Evolutionary conservation across 139 green algal species (phyloP), one percentile per base, ranked within the genome.

Genomic region (Ettlia oleoabundans): DNA sequence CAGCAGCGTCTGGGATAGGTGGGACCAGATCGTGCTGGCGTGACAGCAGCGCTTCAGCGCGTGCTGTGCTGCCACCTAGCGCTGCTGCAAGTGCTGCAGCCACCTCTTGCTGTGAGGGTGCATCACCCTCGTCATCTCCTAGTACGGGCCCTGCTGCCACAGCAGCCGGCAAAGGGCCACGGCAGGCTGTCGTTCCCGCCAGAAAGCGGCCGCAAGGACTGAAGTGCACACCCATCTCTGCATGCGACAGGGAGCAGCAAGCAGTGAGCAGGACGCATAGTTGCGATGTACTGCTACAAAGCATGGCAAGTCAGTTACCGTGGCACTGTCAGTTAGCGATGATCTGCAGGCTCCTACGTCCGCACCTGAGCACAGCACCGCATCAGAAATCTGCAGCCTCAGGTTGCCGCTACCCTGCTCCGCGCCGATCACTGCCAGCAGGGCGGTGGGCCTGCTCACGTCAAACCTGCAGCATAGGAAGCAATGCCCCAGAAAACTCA

Each of bases 161-260:
- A 35, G 43, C 41, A 6, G 41, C 33, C 1, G 73, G 82, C 66
- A 83, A 40, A 42, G 41, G 58, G 22, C 40, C 79, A 51, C 85
- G 78, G 80, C 89, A 94, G 18, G 92, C 91, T 10, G 93, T 84
- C 65, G 94, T 97, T 40, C 88, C 87, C 21, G 92, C 94, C 68
- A 98, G 81, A 70, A 86, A 94, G 40, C 89, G 84, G 37, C 95
- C 95, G 72, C 92, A 96, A 19, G 92, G 90, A 22, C 86, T 94
- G 83, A 98, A 97, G 80, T 97, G 90, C 22, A 96, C 89, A 30
- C 95, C 95, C 95, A 98, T 98, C 88, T 98, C 95, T 67, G 70
- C 70, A 62, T 6, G 9, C 24, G 22, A n/a, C n/a, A 32, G 42
- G 40, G 26, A 77, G 43, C 9, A n/a, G n/a, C n/a, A n/a, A n/a